Percentiles rank a stretch among this genome's conserved stretches.
These are phyloP conservation scores for Aspergillus eucalypticola DNA, from an alignment of 2,329 filamentous ascomycete genomes.

Conservation along the genomic window DNA sequence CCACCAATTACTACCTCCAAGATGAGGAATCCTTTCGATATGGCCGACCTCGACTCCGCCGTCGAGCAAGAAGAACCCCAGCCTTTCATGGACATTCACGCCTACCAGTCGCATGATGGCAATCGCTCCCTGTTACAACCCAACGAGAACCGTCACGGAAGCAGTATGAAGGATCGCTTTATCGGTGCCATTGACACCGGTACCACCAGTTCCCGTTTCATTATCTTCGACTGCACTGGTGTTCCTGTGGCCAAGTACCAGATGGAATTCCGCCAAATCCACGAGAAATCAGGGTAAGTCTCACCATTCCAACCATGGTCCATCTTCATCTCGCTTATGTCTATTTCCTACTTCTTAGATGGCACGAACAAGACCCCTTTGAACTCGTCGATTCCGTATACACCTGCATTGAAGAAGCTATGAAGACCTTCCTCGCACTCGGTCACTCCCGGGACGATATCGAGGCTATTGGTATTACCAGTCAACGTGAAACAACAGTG, in stretches of 20 bases:
- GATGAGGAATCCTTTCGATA: slow-evolving; percentile 36
- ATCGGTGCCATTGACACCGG: slow-evolving; percentile 89
- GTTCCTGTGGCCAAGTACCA: slow-evolving; percentile 80
- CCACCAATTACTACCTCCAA: slow-evolving; percentile 11
- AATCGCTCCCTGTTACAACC: slow-evolving; percentile 39
- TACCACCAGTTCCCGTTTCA: slow-evolving; percentile 84
- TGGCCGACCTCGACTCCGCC: slow-evolving; percentile 28
- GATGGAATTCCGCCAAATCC: slow-evolving; percentile 81
- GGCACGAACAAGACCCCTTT: slow-evolving; percentile 84
- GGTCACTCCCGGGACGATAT: slow-evolving; percentile 70
- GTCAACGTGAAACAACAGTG: slow-evolving; percentile 84
- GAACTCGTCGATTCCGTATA: slow-evolving; percentile 75
- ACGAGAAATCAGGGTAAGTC: slow-evolving; percentile 79
- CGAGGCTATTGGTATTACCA: slow-evolving; percentile 79
- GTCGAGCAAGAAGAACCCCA: slow-evolving; percentile 22
- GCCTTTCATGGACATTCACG: slow-evolving; percentile 26
- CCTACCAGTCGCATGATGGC: slow-evolving; percentile 35
- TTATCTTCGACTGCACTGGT: slow-evolving; percentile 82
- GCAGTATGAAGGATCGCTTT: slow-evolving; percentile 52
- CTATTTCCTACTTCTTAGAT: slow-evolving; percentile 52
- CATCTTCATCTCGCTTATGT: background rate
- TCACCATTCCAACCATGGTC: background rate
- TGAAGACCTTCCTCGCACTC: slow-evolving; percentile 67
- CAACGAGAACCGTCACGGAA: slow-evolving; percentile 31
- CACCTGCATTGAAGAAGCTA: slow-evolving; percentile 75